Evolutionary conservation across 495 filamentous ascomycete species (phyloP), one percentile per base, ranked within the genome.

Genomic region (Penicillium lagena): DNA sequence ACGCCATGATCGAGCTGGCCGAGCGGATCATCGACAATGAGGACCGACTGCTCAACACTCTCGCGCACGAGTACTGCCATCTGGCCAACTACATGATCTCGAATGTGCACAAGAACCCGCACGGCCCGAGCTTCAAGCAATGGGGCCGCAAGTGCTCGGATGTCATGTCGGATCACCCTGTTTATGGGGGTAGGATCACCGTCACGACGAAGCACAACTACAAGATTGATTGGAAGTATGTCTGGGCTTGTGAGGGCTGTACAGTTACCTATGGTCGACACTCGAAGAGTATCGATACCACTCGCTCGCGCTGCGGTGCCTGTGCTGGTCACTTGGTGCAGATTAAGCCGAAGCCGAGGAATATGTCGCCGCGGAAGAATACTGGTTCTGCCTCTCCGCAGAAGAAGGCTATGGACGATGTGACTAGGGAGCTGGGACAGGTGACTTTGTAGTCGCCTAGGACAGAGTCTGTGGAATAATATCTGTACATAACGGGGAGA

Each of bases 11-110:
- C 58, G 90, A 97, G 52, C 78, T 98, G 4, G 86, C 91, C 0
- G 80, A 86, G 42, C 90, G 89, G 46, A 85, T 98, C 38, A 86
- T 97, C 42, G 75, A 83, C 59, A 78, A 82, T 58, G 77, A 85
- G 44, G 71, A 87, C 36, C 81, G 89, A 14, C 73, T 98, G 14
- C 70, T 90, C 38, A 95, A 95, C 61, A 87, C 87, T 1, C 55
- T 96, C 14, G 88, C 90, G 3, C 93, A 98, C 62, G 93, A 98
- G 51, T 98, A 89, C 71, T 96, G 91, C 64, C 93, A 98, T 59
- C 72, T 97, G 1, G 82, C 87, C 29, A 90, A 86, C 55, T 94
- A 86, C 63, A 89, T 96, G 73, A 71, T 96, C 39, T 78, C 73
- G 29, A 73, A 80, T 12, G 66, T 86, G 15, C 73, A 72, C 14